Conservation (phyloP, 306 rosid genomes). For the Prunus armeniaca region DNA sequence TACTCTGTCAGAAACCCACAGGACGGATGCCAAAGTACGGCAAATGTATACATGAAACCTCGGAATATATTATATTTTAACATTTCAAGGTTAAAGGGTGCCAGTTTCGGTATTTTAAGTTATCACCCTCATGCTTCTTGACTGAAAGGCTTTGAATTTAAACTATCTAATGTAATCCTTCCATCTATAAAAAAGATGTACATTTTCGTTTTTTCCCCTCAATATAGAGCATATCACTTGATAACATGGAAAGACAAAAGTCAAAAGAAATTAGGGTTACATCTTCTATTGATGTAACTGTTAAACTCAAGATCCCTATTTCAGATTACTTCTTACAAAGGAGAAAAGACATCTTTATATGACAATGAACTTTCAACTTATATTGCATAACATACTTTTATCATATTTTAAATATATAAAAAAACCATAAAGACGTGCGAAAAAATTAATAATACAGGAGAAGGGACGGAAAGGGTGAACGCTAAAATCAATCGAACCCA, state of each 20-base stretch:
- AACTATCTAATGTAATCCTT: neutral
- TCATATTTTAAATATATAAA: neutral
- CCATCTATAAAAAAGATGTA: neutral
- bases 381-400: neutral
- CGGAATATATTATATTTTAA: no score
- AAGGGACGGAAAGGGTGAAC: neutral
- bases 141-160: neutral
- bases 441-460: no score
- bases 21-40: neutral
- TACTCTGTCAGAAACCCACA: conserved; percentile 1
- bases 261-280: neutral
- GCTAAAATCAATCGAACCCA: neutral
- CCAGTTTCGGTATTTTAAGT: no score
- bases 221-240: neutral
- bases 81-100: no score
- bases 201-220: neutral
- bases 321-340: neutral
- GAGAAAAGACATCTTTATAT: neutral
- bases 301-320: neutral
- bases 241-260: neutral
- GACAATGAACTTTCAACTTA: neutral
- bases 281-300: neutral
- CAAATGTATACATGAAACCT: neutral
- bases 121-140: neutral
- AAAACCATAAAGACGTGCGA: neutral